A percentile compares a stretch with the other conserved stretches of the same genome.
These are phyloP conservation scores for Plasmopara viticola DNA, from an alignment of 352 stramenopile genomes.

Conservation along the genomic window DNA sequence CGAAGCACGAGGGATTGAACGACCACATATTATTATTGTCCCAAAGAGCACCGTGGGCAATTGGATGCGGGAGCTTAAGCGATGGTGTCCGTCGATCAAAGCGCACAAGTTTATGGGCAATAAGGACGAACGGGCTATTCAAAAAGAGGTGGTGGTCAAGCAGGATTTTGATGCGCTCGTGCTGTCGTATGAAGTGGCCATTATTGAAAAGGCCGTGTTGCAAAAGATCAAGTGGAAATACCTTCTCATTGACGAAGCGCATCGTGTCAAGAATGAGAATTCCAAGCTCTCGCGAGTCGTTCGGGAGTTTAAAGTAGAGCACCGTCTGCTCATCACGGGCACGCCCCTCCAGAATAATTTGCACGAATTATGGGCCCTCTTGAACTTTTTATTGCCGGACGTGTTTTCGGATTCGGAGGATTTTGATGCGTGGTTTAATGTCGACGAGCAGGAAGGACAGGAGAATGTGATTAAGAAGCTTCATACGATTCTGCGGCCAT, in stretches of 20 bases:
- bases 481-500: conserved; percentile 96
- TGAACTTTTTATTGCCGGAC: conserved; percentile 98
- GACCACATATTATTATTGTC: conserved; percentile 97
- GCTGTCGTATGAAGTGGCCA: conserved; percentile 90
- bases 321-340: conserved; percentile 94
- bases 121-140: conserved; percentile 90
- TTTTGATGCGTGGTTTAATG: conserved; percentile 99
- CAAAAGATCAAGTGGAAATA: conserved; percentile 96
- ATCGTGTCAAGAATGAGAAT: conserved; percentile 97
- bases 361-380: conserved; percentile 98
- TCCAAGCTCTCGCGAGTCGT: conserved; percentile 85
- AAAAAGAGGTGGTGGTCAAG: conserved; percentile 80
- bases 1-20: conserved; percentile 90
- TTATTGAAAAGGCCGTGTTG: conserved; percentile 91
- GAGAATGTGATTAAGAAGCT: conserved; percentile 97
- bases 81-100: conserved; percentile 92
- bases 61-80: conserved; percentile 97
- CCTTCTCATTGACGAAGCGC: conserved; percentile 97
- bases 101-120: conserved; percentile 96
- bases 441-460: conserved; percentile 93
- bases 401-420: conserved; percentile 95
- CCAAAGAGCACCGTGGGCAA: conserved; percentile 98
- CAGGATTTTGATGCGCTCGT: conserved; percentile 92
- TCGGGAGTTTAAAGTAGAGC: conserved; percentile 90
- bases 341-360: conserved; percentile 99